phyloP scores from a whole-genome alignment of 176 grass and related monocot genomes.

The sorghum (Sorghum bicolor) region Sorghum_bicolor_NCBIv3 NC_012870.2:47931001-47931500 shows the following conservation, averaged over 20 bases:
- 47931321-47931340: slow-evolving; percentile 57
- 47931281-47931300: slow-evolving; percentile 45
- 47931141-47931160: slow-evolving; percentile 66
- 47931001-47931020: slow-evolving; percentile 21
- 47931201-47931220: slow-evolving; percentile 33
- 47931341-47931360: slow-evolving; percentile 21
- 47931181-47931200: slow-evolving; percentile 52
- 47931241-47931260: slow-evolving; percentile 59
- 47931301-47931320: slow-evolving; percentile 41
- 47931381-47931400: slow-evolving; percentile 55
- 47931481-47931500: no score
- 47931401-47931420: slow-evolving; percentile 43
- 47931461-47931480: neutral
- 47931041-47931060: neutral
- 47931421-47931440: slow-evolving; percentile 32
- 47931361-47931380: slow-evolving; percentile 39
- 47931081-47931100: slow-evolving; percentile 36
- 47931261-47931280: slow-evolving; percentile 52
- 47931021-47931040: neutral
- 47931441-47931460: slow-evolving; percentile 16
- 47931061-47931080: neutral
- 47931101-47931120: slow-evolving; percentile 71
- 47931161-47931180: slow-evolving; percentile 58
- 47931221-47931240: slow-evolving; percentile 33
- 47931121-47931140: slow-evolving; percentile 72